Evolutionary conservation across 1,284 basidiomycete species (phyloP).

Genomic region (Singerocomus inundabilis): DNA sequence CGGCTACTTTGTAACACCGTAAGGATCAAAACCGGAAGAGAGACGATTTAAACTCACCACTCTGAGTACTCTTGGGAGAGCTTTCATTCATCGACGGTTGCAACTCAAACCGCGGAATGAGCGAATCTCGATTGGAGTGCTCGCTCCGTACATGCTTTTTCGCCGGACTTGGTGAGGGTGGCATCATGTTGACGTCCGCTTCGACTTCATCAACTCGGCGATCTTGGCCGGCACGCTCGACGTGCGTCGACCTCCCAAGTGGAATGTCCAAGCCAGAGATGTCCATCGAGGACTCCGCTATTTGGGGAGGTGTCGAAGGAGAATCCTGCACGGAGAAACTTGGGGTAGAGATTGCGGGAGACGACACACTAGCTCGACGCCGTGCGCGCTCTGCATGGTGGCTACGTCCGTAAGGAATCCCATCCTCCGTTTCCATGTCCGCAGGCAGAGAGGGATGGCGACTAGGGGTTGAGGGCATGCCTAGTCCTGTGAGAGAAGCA

Average conservation of each 20-base stretch:
- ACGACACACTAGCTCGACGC: constrained; percentile 29
- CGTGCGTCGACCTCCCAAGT: constrained; percentile 48
- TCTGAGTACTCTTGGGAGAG: constrained; percentile 19
- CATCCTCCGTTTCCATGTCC: constrained; percentile 59
- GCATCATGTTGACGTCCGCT: constrained; percentile 49
- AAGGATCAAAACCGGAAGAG: background rate
- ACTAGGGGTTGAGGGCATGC: constrained; percentile 32
- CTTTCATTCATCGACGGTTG: constrained; percentile 18
- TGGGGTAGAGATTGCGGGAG: constrained; percentile 23
- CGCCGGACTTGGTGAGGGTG: constrained; percentile 61
- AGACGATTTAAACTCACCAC: constrained; percentile 14
- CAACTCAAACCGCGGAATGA: constrained; percentile 45
- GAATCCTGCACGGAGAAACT: constrained; percentile 14
- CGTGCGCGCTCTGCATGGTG: constrained; percentile 58
- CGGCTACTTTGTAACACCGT: constrained; percentile 12
- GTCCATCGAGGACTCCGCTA: constrained; percentile 18
- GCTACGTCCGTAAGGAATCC: constrained; percentile 66
- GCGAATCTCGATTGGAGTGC: constrained; percentile 26
- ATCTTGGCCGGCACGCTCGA: constrained; percentile 43
- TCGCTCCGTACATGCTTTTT: constrained; percentile 32
- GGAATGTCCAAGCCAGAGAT: constrained; percentile 37
- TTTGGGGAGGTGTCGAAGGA: constrained; percentile 25
- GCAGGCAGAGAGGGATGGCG: constrained; percentile 39
- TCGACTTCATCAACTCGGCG: constrained; percentile 40
- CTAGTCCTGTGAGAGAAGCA: constrained; percentile 26